phyloP scores from a whole-genome alignment of 176 grass and related monocot genomes.

The Avena insularis region DNA sequence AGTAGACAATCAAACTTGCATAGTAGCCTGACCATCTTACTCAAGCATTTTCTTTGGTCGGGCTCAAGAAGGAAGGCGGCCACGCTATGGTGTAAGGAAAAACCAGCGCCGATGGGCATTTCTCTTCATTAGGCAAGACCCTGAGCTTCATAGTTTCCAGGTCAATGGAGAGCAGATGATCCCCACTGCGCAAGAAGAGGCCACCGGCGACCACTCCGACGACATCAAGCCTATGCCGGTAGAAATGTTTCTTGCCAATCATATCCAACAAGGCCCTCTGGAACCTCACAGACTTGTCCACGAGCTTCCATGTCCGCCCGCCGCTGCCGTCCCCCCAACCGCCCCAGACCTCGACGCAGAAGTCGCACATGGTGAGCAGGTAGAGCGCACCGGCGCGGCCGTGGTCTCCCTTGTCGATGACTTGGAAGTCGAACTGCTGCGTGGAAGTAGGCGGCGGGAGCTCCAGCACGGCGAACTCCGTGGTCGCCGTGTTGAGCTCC shows the following conservation, averaged over 20 bases:
- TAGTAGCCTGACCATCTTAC: constrained; percentile 8
- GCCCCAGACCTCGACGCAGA: neutral
- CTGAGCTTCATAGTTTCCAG: constrained; percentile 43
- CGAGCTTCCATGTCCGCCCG: neutral
- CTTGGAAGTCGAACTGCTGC: neutral
- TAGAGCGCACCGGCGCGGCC: neutral
- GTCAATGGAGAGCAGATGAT: constrained; percentile 40
- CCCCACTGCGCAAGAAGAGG: constrained; percentile 36
- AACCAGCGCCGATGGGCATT: neutral
- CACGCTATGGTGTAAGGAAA: constrained; percentile 29
- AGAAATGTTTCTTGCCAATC: neutral
- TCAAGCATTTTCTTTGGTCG: constrained; percentile 15
- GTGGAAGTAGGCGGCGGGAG: neutral
- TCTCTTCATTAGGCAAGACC: neutral
- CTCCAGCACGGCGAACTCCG: constrained; percentile 27
- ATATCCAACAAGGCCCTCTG: constrained; percentile 19
- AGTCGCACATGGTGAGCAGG: neutral
- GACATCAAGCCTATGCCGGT: neutral
- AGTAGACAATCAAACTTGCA: neutral
- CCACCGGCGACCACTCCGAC: constrained; percentile 27
- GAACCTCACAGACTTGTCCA: neutral
- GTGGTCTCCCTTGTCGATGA: neutral
- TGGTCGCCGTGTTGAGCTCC: constrained; percentile 36
- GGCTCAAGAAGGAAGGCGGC: constrained; percentile 43
- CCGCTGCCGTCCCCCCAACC: neutral